Evolutionary conservation across 805 yeast species (phyloP), one percentile per base, ranked within the genome.

Genomic region (Wickerhamiella australiensis): DNA sequence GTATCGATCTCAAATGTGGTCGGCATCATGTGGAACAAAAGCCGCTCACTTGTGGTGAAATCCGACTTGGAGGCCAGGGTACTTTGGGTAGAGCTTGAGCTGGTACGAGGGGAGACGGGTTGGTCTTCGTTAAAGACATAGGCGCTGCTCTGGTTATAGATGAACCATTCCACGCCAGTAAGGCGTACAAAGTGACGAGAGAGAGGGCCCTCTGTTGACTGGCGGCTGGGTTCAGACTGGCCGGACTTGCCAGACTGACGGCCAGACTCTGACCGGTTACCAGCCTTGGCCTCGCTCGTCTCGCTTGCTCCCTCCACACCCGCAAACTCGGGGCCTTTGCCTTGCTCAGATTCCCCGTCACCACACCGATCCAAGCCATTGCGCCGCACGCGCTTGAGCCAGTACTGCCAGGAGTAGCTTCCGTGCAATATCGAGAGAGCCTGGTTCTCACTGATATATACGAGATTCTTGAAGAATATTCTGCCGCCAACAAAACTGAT

Each of bases 391-490:
- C 65, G 61, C 7, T 37, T 66, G 47, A 85, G 68, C 97, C 97
- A 92, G 63, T 86, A 90, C 53, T 94, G 66, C 97, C 97, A 92
- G 0, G 94, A 84, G 23, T 90, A 60, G 57, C 78, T 76, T 1
- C 90, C 82, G 53, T 80, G 79, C 23, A 84, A 72, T 1, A 84
- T 71, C 8, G 85, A 75, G 1, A 85, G 60, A 1, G 94, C 78
- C 53, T 78, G 78, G 65, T 88, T 82, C 45, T 77, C 71, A n/a
- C 86, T 82, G 5, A 84, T 76, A 11, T 85, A 70, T 2, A 83
- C 76, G 17, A 88, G 61, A 62, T 87, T 85, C 56, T 81, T 82
- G 59, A 87, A 78, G 60, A 84, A 77, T 7, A 90, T 50, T 25
- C 95, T 73, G 1, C 97, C 97, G 3, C 87, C 94, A 1, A 92